A percentile compares a stretch with the other conserved stretches of the same genome.
Evolutionary conservation across 345 rosid species (phyloP).

Genomic region (Corchorus olitorius): DNA sequence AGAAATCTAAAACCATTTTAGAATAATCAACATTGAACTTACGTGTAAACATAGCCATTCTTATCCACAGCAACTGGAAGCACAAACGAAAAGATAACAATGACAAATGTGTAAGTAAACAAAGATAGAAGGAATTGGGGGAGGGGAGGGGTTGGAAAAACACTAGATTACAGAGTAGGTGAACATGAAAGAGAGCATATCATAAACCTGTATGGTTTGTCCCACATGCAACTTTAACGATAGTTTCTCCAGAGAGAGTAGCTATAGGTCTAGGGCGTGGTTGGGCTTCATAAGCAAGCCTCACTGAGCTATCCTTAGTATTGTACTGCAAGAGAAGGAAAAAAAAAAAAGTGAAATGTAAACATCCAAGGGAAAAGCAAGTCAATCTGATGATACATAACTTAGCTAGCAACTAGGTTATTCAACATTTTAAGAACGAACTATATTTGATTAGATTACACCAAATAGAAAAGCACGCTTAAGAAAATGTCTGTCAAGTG

Average conservation of each 20-base stretch:
- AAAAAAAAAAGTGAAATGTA: background rate
- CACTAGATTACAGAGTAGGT: background rate
- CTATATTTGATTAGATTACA: background rate
- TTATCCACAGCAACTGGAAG: constrained; percentile 85
- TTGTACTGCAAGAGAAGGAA: constrained; percentile 62
- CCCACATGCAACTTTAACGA: constrained; percentile 96
- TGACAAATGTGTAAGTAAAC: constrained; percentile 9
- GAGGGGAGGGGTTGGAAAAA: background rate
- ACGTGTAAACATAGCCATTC: constrained; percentile 95
- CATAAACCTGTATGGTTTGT: constrained; percentile 86
- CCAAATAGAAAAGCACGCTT: background rate
- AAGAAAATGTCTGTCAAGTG: background rate
- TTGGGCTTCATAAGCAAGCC: constrained; percentile 92
- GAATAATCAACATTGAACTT: constrained; percentile 33
- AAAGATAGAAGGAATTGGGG: background rate
- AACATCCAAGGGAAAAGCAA: constrained; percentile 13
- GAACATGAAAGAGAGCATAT: constrained; percentile 10
- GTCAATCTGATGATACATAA: background rate
- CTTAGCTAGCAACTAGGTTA: background rate
- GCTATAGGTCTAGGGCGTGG: constrained; percentile 86
- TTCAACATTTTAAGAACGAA: constrained; percentile 2
- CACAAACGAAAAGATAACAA: constrained; percentile 27
- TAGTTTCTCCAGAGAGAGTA: constrained; percentile 74
- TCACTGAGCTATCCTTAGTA: constrained; percentile 89
- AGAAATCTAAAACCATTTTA: constrained; percentile 6